phyloP scores from a whole-genome alignment of 2,329 filamentous ascomycete genomes.

The Colletotrichum somersetense region DNA sequence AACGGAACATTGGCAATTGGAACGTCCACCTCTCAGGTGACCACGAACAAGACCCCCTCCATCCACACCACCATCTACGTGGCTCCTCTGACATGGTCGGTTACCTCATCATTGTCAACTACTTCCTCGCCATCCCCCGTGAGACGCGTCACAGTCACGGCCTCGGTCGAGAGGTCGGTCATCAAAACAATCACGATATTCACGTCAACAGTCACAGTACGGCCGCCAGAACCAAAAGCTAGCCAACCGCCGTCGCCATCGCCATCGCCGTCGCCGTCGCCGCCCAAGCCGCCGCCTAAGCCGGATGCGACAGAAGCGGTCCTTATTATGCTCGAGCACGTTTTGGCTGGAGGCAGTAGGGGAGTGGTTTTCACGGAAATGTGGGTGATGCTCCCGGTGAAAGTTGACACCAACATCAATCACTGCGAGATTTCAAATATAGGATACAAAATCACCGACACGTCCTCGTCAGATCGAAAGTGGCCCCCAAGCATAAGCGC shows the following conservation, averaged over 20 bases:
- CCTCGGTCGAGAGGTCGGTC: background rate
- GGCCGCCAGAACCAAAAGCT: too few species aligned
- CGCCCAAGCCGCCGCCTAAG: background rate
- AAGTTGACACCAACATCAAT: too few species aligned
- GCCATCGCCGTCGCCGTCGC: too few species aligned
- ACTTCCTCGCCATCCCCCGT: background rate
- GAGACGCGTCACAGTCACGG: background rate
- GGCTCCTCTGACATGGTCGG: background rate
- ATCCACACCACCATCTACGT: background rate
- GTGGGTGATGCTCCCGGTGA: conserved; percentile 1
- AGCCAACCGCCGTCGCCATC: too few species aligned
- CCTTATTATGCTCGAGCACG: background rate
- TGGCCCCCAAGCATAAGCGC: background rate
- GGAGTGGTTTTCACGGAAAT: background rate
- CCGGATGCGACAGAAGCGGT: background rate
- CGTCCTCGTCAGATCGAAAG: background rate
- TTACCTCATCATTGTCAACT: background rate
- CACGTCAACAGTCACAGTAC: background rate
- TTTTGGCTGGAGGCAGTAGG: background rate
- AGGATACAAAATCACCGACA: background rate
- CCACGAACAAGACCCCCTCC: background rate
- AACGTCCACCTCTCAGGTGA: background rate
- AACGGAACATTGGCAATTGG: background rate
- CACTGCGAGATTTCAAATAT: background rate
- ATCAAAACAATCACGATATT: background rate